Evolutionary conservation across 257 asterid genomes (phyloP).

Genomic region (Solanum chilense): DNA sequence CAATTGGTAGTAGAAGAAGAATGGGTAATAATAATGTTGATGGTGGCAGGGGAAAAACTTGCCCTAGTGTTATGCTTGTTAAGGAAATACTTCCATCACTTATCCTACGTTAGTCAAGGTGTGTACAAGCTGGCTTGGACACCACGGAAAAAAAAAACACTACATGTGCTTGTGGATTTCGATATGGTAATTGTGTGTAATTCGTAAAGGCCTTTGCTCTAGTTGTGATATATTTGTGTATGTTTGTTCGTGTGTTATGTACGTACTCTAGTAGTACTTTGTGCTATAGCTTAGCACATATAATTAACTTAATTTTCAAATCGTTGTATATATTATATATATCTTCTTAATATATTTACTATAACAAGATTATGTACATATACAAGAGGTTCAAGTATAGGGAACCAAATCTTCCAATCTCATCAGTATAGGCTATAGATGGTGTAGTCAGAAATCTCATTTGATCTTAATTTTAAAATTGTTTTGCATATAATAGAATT

Average conservation of each 20-base stretch:
- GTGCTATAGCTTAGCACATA: background rate
- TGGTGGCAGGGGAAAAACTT: background rate
- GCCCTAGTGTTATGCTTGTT: background rate
- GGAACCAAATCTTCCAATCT: background rate
- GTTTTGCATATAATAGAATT: background rate
- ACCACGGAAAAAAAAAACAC: background rate
- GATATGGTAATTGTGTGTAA: background rate
- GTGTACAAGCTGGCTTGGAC: background rate
- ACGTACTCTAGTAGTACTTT: background rate
- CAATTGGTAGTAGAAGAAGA: background rate
- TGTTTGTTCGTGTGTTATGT: background rate
- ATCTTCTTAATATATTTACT: background rate
- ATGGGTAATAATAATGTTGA: background rate
- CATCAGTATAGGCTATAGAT: background rate
- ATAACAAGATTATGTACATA: background rate
- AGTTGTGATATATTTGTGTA: background rate
- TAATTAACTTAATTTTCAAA: background rate
- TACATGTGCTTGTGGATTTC: background rate
- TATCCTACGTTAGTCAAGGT: background rate
- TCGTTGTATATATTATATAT: background rate
- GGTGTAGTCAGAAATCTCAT: background rate
- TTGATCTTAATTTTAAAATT: background rate
- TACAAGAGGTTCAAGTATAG: background rate
- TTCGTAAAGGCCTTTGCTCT: background rate
- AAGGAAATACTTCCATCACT: background rate